Base-by-base conservation (phyloP, 352 stramenopile species). In the Phytophthora colocasiae region DNA sequence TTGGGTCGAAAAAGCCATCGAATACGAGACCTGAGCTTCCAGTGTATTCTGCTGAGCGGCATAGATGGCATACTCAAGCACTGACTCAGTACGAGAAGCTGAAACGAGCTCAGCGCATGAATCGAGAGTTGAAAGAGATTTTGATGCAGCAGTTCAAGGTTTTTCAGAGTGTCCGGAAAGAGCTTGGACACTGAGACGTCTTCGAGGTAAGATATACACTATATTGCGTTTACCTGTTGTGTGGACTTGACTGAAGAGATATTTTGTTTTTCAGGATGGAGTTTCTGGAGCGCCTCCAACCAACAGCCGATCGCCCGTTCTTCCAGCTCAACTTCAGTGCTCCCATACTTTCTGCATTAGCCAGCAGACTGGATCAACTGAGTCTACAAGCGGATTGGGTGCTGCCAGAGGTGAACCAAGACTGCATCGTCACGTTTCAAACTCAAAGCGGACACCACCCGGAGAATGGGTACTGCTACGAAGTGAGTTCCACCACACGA, bases 41-140 rank as follows among this genome's bases (percentile, higher is more conserved):
- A 17, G 6, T 1, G 4, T 12, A 6, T 41, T 12, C 0, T 12
- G 22, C 4, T 36, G 52, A 49, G 27, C 24, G 17, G 15, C 17
- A 9, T 6, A 14, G 27, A 7, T 50, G 52, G 52, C 52, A 17
- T 14, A 22, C n/a, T 49, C 52, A 27, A 41, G 14, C 39, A 8
- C 27, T 59, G 26, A 7, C 32, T 6, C n/a, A 50, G 15, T 50
- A 31, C 11, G 38, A 50, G 17, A 14, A 59, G 26, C 12, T 11
- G 15, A 5, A 50, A 41, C 39, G 29, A 11, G 24, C 52, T 2
- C 27, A 59, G 40, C 26, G 26, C 8, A 48, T 11, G 2, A 59
- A 59, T 50, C 26, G 39, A 43, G 40, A 59, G 27, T 9, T 59
- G 39, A 59, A 59, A 8, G 15, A 12, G 3, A 51, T 59, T 9